Base-by-base conservation (phyloP, 352 stramenopile genomes). In the Pythium aphanidermatum region DNA sequence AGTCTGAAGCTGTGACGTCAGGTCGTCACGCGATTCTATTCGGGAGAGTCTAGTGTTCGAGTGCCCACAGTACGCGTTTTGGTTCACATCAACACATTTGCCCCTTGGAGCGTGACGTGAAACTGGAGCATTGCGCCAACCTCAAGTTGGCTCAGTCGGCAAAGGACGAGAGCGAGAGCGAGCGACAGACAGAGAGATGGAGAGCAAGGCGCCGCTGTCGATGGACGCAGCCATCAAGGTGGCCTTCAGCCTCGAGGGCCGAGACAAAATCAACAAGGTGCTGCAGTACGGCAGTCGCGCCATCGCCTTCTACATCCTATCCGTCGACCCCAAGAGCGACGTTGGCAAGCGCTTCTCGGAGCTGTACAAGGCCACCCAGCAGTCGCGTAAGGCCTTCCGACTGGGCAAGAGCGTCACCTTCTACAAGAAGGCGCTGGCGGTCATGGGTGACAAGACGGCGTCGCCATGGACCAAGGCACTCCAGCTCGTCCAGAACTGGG, bases 261-360 rank as follows among this genome's bases (percentile, higher is more conserved):
- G 83, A 47, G 83, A 94, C 59, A 94, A 94, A 56, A 69, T 94
- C 58, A 86, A 79, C 58, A 94, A 94, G 66, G 68, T 92, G n/a
- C n/a, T 87, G 58, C 83, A 94, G 75, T 94, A 94, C 44, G 77
- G 80, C 37, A 90, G 75, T 55, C 75, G 83, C 52, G 83, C 72
- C 3, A 31, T 88, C 27, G 77, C 83, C 36, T 94, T 76, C 51
- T 91, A 89, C 58, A 47, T 94, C 11, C 62, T 94, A 4, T 69
- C 77, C 2, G 64, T 70, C 16, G 75, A 94, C 55, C 79, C 79
- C 6, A 94, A 94, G 60, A 94, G 82, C 51, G 70, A 83, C 35
- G 46, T 88, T 12, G 82, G 82, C 19, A 60, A 86, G 58, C 81
- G 77, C 30, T 67, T 92, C 12, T 55, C 60, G n/a, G 70, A 80